Evolutionary conservation across 495 filamentous ascomycete species (phyloP).

Genomic region (Cercophora samala): DNA sequence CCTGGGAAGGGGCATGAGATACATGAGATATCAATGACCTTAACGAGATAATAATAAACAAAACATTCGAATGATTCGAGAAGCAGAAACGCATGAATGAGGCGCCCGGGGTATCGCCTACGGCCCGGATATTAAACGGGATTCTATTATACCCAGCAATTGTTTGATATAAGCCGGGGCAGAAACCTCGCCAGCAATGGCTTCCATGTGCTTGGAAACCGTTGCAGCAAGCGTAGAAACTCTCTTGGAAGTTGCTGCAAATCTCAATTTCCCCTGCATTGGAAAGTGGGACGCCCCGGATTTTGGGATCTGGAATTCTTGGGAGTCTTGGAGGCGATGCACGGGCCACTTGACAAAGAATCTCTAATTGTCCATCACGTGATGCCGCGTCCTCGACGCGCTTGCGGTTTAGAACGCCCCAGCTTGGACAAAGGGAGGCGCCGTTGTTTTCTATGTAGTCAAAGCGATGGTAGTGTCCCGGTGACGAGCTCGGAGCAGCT

Average conservation of each 20-base stretch:
- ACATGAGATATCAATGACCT: not conserved
- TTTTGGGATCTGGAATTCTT: not conserved
- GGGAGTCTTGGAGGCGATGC: not conserved
- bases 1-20: not conserved
- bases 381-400: not conserved
- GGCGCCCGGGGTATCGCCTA: not conserved
- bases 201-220: not conserved
- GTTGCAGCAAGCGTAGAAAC: no score
- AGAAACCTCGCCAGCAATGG: not conserved
- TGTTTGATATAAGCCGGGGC: not conserved
- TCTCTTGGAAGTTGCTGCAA: not conserved
- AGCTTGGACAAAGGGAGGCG: not conserved
- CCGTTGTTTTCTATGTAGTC: not conserved
- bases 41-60: not conserved
- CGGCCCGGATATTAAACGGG: not conserved
- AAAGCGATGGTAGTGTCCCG: not conserved
- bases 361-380: not conserved
- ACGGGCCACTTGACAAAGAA: not conserved
- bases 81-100: not conserved
- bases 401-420: not conserved
- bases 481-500: not conserved
- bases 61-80: not conserved
- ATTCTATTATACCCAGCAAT: not conserved
- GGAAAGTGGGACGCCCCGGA: slow-evolving; percentile 6
- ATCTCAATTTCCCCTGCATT: slow-evolving; percentile 1